These are phyloP conservation scores for Dothideomycetes sp. DNA, from an alignment of 2,329 filamentous ascomycete species.

Conservation along the genomic window DNA sequence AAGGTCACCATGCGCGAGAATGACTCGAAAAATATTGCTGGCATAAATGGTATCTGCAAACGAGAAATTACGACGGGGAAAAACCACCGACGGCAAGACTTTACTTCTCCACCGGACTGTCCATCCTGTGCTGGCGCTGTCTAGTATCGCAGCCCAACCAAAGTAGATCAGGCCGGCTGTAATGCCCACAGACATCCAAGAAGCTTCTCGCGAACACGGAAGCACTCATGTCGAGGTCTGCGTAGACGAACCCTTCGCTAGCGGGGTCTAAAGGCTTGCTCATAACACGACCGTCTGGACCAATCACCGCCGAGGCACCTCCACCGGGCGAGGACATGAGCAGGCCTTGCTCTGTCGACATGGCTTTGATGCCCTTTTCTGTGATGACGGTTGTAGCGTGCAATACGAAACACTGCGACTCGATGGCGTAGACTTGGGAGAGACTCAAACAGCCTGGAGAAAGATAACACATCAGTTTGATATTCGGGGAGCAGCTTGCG, in stretches of 20 bases:
- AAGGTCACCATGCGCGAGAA: too few species aligned
- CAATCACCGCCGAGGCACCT: constrained; percentile 41
- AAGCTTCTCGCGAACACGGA: constrained; percentile 32
- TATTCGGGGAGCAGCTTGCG: background rate
- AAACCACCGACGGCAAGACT: too few species aligned
- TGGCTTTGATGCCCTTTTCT: constrained; percentile 30
- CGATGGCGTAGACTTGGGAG: constrained; percentile 46
- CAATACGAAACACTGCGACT: constrained; percentile 44
- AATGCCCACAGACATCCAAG: constrained; percentile 38
- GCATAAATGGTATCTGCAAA: too few species aligned
- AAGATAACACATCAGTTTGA: too few species aligned
- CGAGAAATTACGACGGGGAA: too few species aligned
- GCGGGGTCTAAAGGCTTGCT: constrained; percentile 26
- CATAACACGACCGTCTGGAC: constrained; percentile 39
- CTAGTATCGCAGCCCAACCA: constrained; percentile 35
- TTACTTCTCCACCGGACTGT: too few species aligned
- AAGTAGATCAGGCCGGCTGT: constrained; percentile 40
- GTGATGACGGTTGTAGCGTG: constrained; percentile 39
- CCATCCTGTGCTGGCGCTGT: too few species aligned
- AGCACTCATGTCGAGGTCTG: constrained; percentile 38
- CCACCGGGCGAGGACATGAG: constrained; percentile 31
- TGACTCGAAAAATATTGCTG: too few species aligned
- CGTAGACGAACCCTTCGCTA: constrained; percentile 39
- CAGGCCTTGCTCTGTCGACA: constrained; percentile 30
- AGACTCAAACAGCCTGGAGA: constrained; percentile 30